A percentile compares a stretch with the other conserved stretches of the same genome.
phyloP scores from a whole-genome alignment of 108 stramenopile species.

The Nitzschia sp. region DNA sequence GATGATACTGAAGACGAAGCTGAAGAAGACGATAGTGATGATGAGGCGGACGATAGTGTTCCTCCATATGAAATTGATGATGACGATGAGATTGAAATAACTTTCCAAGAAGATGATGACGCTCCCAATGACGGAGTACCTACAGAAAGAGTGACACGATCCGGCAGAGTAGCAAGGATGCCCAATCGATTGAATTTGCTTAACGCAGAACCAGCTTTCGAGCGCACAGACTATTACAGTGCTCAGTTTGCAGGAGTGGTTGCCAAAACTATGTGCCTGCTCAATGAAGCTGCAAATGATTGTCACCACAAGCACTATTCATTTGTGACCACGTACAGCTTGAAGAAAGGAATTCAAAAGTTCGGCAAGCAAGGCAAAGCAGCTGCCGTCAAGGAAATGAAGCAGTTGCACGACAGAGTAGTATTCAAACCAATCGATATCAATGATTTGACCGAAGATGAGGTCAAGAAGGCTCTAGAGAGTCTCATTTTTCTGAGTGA shows the following conservation, averaged over 20 bases:
- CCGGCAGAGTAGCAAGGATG: too few species aligned
- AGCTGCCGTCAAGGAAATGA: conserved; percentile 39
- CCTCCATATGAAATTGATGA: not conserved
- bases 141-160: too few species aligned
- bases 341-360: conserved; percentile 20
- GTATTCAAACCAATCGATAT: conserved; percentile 23
- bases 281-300: not conserved
- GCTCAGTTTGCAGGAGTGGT: not conserved
- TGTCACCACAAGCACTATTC: not conserved
- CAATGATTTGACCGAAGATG: conserved; percentile 20
- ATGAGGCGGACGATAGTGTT: not conserved
- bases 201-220: too few species aligned
- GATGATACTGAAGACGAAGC: not conserved
- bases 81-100: too few species aligned
- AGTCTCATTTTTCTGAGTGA: conserved; percentile 26
- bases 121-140: too few species aligned
- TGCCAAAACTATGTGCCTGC: not conserved
- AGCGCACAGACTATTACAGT: too few species aligned
- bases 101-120: too few species aligned
- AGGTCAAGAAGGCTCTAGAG: conserved; percentile 15
- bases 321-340: conserved; percentile 3
- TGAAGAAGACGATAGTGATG: not conserved
- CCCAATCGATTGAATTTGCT: too few species aligned
- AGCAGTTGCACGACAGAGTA: conserved; percentile 38
- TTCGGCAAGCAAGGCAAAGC: conserved; percentile 34